Conservation (phyloP, 208 protist genomes). For the Trypanosomatidae sp. region DNA sequence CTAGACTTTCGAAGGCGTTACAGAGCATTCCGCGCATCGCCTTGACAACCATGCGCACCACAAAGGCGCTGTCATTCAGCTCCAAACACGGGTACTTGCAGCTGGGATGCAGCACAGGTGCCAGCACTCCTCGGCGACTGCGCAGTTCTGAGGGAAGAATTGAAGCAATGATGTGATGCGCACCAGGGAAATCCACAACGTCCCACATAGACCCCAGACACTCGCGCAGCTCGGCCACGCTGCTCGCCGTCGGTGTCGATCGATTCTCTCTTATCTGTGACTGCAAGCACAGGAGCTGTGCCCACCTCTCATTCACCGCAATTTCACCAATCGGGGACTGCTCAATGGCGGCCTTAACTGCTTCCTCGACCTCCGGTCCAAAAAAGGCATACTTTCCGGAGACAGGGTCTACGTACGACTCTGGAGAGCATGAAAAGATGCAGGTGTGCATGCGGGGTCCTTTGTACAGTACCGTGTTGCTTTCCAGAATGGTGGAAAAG, state of each 20-base stretch:
- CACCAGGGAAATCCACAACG: constrained; percentile 38
- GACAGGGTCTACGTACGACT: constrained; percentile 64
- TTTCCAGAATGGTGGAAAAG: constrained; percentile 48
- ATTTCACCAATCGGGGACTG: constrained; percentile 73
- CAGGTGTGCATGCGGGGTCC: constrained; percentile 86
- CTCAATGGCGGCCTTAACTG: constrained; percentile 47
- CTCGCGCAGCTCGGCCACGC: constrained; percentile 16
- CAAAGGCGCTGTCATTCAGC: constrained; percentile 25
- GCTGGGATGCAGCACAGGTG: constrained; percentile 43
- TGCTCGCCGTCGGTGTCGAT: background rate
- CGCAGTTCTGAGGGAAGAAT: constrained; percentile 65
- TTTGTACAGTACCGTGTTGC: constrained; percentile 57
- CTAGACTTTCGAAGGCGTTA: constrained; percentile 29
- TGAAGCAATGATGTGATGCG: constrained; percentile 41
- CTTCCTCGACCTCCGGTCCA: constrained; percentile 55
- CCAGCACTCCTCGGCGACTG: constrained; percentile 58
- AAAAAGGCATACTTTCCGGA: constrained; percentile 68
- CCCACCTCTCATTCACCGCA: constrained; percentile 68
- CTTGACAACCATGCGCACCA: constrained; percentile 28
- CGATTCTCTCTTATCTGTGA: constrained; percentile 27
- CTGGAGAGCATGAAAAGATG: constrained; percentile 75
- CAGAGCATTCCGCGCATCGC: constrained; percentile 52
- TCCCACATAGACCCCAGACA: constrained; percentile 60
- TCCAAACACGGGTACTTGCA: constrained; percentile 53
- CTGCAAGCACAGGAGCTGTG: constrained; percentile 46